Evolutionary conservation across 1,139 yeast genomes (phyloP), one percentile per base, ranked within the genome.

Genomic region (Blastobotrys proliferans): DNA sequence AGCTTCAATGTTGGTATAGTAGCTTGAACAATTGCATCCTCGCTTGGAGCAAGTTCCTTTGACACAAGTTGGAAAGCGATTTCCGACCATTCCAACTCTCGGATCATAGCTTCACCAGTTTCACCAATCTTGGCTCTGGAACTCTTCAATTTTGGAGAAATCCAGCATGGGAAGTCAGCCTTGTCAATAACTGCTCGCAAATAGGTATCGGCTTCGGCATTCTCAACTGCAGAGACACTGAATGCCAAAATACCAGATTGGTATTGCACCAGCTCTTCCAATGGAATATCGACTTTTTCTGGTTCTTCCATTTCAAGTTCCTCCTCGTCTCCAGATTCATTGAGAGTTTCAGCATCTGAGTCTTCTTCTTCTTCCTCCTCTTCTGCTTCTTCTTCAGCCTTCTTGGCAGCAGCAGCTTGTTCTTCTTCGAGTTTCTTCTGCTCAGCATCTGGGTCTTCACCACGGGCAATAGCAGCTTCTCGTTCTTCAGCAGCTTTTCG

Each of bases 111-210:
- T 63, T 88, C 97, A 50, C 90, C 88, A 26, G 83, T 77, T 51
- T 72, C 73, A 51, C 77, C 79, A 45, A 79, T 60, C 48, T 70
- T 70, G 29, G 67, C 57, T 25, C 67, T 64, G 36, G 40, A 38
- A 6, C 67, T 65, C 24, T 64, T 58, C 31, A 76, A 60, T 52
- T 72, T 72, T 26, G 76, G 77, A 41, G 85, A 69, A 6, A 68
- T 71, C 60, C 70, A 81, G 46, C 79, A 76, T 16, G 81, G 69
- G 59, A 77, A 79, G 3, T 88, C 83, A 51, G 71, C 76, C 52
- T 79, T 81, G 62, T 90, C 97, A 54, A 86, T 80, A 58, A 76
- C 83, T 0, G 80, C 74, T 61, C 87, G 94, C 27, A 90, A 68
- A 56, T 72, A 84, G 5, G 77, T 69, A 46, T 76, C 78, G 27